Evolutionary conservation across 495 filamentous ascomycete species (phyloP).

Genomic region (Talaromyces stipitatus): DNA sequence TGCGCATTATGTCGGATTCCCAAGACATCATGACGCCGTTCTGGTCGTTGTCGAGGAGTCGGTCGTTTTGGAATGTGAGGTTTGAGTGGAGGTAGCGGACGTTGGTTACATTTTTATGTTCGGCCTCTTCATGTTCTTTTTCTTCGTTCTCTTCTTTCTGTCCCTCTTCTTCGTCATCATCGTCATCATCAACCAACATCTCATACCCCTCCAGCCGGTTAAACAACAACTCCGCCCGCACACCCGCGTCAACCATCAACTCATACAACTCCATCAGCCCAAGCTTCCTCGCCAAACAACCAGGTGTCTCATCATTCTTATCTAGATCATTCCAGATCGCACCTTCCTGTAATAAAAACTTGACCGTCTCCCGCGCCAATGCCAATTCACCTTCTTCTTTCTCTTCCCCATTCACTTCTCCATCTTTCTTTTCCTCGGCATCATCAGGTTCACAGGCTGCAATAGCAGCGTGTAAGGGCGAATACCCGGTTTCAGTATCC

Average conservation of each 20-base stretch:
- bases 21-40: slow-evolving; percentile 99
- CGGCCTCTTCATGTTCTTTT: slow-evolving; percentile 10
- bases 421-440: slow-evolving; percentile 3
- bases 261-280: slow-evolving; percentile 70
- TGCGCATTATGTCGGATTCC: slow-evolving; percentile 86
- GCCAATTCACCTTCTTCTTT: slow-evolving; percentile 38
- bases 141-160: slow-evolving; percentile 7
- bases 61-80: slow-evolving; percentile 65
- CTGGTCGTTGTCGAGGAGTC: slow-evolving; percentile 67
- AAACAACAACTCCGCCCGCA: slow-evolving; percentile 82
- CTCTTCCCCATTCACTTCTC: slow-evolving; percentile 13
- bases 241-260: slow-evolving; percentile 82
- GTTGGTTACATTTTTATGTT: slow-evolving; percentile 44
- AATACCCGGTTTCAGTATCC: slow-evolving; percentile 77
- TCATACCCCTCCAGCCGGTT: slow-evolving; percentile 71
- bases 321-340: slow-evolving; percentile 98
- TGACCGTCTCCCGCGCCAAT: slow-evolving; percentile 56
- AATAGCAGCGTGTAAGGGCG: slow-evolving; percentile 86
- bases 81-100: slow-evolving; percentile 68
- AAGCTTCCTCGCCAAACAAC: slow-evolving; percentile 72
- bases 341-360: slow-evolving; percentile 72
- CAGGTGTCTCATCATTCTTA: slow-evolving; percentile 77
- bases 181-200: slow-evolving; percentile 53
- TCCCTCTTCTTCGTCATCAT: slow-evolving; percentile 31
- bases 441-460: slow-evolving; percentile 61